Percentiles rank a stretch among this genome's conserved stretches.
Conservation (phyloP, 23 red algal genomes). For the Agarophyton chilense region DNA sequence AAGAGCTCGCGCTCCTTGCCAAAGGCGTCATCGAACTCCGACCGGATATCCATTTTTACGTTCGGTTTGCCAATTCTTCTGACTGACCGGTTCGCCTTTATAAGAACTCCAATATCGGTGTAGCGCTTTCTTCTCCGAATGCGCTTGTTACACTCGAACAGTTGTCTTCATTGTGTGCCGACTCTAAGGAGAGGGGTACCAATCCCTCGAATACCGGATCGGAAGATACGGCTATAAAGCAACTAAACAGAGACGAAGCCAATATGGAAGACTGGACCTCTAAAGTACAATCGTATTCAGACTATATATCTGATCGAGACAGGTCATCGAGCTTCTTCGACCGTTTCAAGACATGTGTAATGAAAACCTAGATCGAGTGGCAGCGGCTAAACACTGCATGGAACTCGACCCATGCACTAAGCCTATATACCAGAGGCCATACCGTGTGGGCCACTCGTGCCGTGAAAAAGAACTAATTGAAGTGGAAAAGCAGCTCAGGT, state of each 20-base stretch:
- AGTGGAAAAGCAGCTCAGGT: not conserved
- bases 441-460: not conserved
- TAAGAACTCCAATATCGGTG: conserved; percentile 11
- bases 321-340: not conserved
- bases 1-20: conserved; percentile 4
- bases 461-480: not conserved
- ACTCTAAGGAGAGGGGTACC: too few species aligned
- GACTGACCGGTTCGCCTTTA: not conserved
- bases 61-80: not conserved
- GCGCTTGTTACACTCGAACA: not conserved
- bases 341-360: conserved; percentile 10
- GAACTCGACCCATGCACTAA: not conserved
- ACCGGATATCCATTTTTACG: not conserved
- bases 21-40: conserved; percentile 21
- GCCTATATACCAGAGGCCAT: conserved; percentile 10
- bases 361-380: not conserved
- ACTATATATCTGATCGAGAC: not conserved
- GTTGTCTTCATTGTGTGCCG: not conserved
- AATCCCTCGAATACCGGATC: too few species aligned
- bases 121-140: not conserved
- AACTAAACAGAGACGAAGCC: too few species aligned
- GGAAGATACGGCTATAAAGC: too few species aligned
- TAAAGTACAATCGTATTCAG: not conserved
- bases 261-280: too few species aligned
- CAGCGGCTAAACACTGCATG: conserved; percentile 27